A percentile compares a stretch with the other conserved stretches of the same genome.
phyloP scores from a whole-genome alignment of 768 basidiomycete genomes.

The Termitomyces sp. region DNA sequence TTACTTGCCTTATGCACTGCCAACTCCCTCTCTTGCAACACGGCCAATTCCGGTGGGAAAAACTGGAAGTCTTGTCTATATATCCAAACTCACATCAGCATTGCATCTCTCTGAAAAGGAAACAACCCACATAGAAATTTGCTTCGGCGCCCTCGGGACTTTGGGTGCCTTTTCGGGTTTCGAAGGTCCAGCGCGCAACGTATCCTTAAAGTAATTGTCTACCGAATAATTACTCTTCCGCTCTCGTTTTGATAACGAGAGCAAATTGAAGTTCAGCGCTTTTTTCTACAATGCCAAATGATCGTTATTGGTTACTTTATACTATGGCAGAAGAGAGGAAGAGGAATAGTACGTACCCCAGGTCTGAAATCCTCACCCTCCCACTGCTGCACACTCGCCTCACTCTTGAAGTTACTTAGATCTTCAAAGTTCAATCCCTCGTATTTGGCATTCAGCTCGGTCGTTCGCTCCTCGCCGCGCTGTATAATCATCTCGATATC shows the following conservation, averaged over 20 bases:
- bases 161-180: conserved; percentile 81
- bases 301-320: not conserved
- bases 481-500: conserved; percentile 95
- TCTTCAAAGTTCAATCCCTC: conserved; percentile 92
- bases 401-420: conserved; percentile 94
- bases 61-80: conserved; percentile 94
- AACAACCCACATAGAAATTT: conserved; percentile 65
- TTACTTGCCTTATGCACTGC: conserved; percentile 66
- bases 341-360: conserved; percentile 42
- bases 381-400: conserved; percentile 89
- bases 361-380: conserved; percentile 90
- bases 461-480: conserved; percentile 86
- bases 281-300: conserved; percentile 43
- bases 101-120: not conserved
- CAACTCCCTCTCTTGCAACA: conserved; percentile 83
- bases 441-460: conserved; percentile 86
- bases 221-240: conserved; percentile 93
- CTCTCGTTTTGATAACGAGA: conserved; percentile 89
- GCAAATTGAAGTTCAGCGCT: conserved; percentile 64
- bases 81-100: not conserved
- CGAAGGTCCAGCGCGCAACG: conserved; percentile 71
- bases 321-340: not conserved
- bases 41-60: conserved; percentile 75
- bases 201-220: conserved; percentile 93
- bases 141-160: conserved; percentile 82